Evolutionary conservation across 345 rosid species (phyloP).

Genomic region (Citrus inodora): DNA sequence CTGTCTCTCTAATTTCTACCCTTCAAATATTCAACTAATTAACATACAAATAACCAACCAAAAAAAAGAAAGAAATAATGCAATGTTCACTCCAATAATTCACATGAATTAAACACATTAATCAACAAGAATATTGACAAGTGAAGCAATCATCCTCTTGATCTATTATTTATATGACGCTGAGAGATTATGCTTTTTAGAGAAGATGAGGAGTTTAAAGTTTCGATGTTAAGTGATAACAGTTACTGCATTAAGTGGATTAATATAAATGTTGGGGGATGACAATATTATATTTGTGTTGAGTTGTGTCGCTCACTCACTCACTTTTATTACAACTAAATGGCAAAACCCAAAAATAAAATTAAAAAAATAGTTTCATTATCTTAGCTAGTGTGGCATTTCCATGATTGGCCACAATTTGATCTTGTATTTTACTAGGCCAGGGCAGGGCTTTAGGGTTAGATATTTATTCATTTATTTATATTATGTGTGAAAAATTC

Average conservation of each 20-base stretch:
- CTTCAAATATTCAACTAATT: neutral
- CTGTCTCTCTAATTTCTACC: neutral
- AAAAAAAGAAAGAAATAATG: neutral
- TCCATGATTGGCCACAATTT: conserved; percentile 13
- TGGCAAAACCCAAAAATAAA: neutral
- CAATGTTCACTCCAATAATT: neutral
- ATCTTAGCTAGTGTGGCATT: neutral
- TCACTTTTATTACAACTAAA: neutral
- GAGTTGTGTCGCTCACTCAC: neutral
- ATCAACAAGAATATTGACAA: neutral
- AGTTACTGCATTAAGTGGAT: neutral
- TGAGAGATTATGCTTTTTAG: neutral
- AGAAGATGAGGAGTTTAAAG: neutral
- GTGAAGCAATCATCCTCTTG: no score
- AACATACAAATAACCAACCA: no score
- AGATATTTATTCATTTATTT: neutral
- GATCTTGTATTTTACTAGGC: neutral
- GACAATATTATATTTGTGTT: neutral
- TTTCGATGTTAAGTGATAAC: neutral
- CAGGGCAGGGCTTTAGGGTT: conserved; percentile 6
- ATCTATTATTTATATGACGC: neutral
- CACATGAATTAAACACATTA: neutral
- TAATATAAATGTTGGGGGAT: neutral
- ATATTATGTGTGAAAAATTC: neutral
- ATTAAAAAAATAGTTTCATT: neutral